Evolutionary conservation across 2,329 filamentous ascomycete species (phyloP), one percentile per base, ranked within the genome.

Genomic region (Ophiobolus disseminans): DNA sequence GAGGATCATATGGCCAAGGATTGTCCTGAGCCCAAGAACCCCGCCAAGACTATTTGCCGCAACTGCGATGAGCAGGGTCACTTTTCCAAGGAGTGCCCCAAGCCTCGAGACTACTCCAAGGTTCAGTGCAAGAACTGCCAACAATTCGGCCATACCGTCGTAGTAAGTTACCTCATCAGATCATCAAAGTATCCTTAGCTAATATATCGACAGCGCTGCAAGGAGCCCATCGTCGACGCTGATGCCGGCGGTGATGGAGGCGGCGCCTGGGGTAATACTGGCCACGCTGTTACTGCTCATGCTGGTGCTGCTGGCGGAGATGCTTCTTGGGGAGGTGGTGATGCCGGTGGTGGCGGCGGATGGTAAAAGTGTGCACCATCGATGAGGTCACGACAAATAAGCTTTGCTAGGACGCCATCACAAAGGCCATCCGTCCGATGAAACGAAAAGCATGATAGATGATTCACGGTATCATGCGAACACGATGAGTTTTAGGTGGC

Each of bases 51-150:
- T 2, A 69, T 65, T 49, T 83, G 80, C 72, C 77, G 80, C 62
- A 89, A 88, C 72, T 89, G 86, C 64, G 85, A 87, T 17, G 71
- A 84, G 54, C 80, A 82, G 40, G 86, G 85, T 5, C 86, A 89
- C 54, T 79, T 81, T 41, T 74, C 78, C 43, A 77, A 76, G 17
- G 81, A 84, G 8, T 85, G 85, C 57, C 78, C 82, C 21, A 76
- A 85, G 67, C 85, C 81, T 13, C 79, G 79, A 47, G 81, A 82
- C 50, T 66, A 77, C 77, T 56, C 62, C 42, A 76, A 75, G 62
- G 73, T 75, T 67, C 78, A 66, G 76, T 77, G 79, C 61, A 71
- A 66, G 46, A 78, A 78, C 66, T 81, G 79, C 53, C 70, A 70
- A 10, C 68, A 77, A 48, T 63, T 69, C 49, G 69, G 69, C 6